Conservation (phyloP, 768 basidiomycete genomes). For the Termitomyces bulborhizus region DNA sequence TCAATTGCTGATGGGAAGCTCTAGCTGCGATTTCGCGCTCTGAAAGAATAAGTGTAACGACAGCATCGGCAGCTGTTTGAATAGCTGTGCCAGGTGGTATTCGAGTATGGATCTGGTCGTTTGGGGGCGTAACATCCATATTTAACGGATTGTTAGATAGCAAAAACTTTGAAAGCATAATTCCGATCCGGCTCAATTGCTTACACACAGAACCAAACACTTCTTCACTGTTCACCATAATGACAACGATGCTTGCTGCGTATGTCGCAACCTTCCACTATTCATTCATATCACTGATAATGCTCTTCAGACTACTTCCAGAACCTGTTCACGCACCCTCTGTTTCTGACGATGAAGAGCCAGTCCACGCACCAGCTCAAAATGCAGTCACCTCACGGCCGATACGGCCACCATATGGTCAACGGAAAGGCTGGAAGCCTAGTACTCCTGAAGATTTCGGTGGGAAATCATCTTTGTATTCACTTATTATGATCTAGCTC, state of each 20-base stretch:
- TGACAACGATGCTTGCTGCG: constrained; percentile 69
- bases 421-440: constrained; percentile 83
- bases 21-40: constrained; percentile 15
- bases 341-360: constrained; percentile 58
- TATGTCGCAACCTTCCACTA: constrained; percentile 32
- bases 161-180: not conserved
- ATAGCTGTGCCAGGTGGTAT: constrained; percentile 13
- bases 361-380: constrained; percentile 25
- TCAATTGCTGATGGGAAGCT: constrained; percentile 4
- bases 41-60: constrained; percentile 16
- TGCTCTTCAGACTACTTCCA: constrained; percentile 55
- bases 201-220: constrained; percentile 17
- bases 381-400: constrained; percentile 43
- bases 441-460: constrained; percentile 79
- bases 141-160: not conserved
- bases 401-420: constrained; percentile 78
- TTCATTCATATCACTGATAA: constrained; percentile 6
- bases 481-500: not conserved
- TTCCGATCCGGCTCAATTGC: not conserved
- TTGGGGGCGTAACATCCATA: not conserved
- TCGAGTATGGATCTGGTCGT: not conserved
- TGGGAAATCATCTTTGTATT: constrained; percentile 25
- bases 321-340: constrained; percentile 50
- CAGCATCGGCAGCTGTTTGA: constrained; percentile 15
- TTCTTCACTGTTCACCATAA: constrained; percentile 12